A percentile compares a stretch with the other conserved stretches of the same genome.
phyloP scores from a whole-genome alignment of 495 filamentous ascomycete genomes.

The Trichoderma erinaceum region DNA sequence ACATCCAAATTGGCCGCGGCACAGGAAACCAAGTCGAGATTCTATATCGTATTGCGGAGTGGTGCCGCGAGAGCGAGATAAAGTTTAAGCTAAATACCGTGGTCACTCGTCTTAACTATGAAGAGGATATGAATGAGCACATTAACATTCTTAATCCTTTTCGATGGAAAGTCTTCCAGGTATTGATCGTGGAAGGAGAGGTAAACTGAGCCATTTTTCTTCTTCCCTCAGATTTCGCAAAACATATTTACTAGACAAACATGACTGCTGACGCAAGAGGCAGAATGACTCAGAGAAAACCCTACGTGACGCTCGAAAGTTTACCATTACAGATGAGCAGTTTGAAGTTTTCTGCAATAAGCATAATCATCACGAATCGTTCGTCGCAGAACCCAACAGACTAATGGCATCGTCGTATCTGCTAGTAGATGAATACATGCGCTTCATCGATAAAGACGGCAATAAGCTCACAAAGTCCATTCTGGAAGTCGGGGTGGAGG shows the following conservation, averaged over 20 bases:
- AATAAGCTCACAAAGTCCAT: constrained; percentile 35
- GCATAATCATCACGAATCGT: constrained; percentile 36
- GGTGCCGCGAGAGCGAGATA: constrained; percentile 41
- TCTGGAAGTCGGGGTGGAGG: constrained; percentile 44
- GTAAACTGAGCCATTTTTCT: not conserved
- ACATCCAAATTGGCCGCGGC: constrained; percentile 45
- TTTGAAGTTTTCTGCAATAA: constrained; percentile 39
- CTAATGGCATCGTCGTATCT: constrained; percentile 47
- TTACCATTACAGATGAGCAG: constrained; percentile 42
- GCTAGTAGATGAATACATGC: constrained; percentile 48
- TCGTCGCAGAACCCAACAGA: constrained; percentile 43
- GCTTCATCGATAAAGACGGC: constrained; percentile 44
- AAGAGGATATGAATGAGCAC: constrained; percentile 46
- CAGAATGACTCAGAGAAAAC: constrained; percentile 43
- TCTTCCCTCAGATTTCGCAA: not conserved
- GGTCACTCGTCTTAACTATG: constrained; percentile 41
- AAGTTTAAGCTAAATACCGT: constrained; percentile 56
- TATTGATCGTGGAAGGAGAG: constrained; percentile 45
- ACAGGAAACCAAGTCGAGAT: constrained; percentile 38
- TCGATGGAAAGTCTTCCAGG: constrained; percentile 54
- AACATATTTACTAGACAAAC: not conserved
- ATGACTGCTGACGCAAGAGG: constrained; percentile 19
- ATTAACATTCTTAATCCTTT: constrained; percentile 41
- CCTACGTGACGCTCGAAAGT: constrained; percentile 36
- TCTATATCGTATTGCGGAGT: constrained; percentile 34